phyloP scores from a whole-genome alignment of 163 green algal genomes.

The Scenedesmus sp. region DNA sequence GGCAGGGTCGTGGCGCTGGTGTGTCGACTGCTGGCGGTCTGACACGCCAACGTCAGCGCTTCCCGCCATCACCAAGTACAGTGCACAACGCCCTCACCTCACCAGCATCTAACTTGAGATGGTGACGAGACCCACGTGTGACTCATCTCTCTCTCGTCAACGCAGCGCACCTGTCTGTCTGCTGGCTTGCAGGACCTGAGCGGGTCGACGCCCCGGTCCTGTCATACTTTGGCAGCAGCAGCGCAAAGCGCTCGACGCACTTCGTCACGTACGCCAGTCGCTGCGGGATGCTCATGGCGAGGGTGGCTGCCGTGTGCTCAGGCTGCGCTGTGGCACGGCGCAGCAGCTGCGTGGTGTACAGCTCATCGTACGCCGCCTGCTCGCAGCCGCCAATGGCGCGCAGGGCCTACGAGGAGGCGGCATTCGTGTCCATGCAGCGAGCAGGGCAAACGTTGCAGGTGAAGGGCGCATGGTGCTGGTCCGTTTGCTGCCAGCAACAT shows the following conservation, averaged over 20 bases:
- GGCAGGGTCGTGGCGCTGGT: too few relatives aligned
- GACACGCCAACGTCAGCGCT: too few relatives aligned
- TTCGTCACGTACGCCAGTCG: background rate
- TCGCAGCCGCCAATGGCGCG: background rate
- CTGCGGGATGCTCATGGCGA: background rate
- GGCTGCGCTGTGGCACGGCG: background rate
- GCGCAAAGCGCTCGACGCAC: background rate
- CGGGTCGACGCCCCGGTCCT: background rate
- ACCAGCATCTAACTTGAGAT: too few relatives aligned
- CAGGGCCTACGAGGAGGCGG: background rate
- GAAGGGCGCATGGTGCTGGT: too few relatives aligned
- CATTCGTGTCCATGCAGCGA: too few relatives aligned
- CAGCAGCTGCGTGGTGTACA: slow-evolving; percentile 10
- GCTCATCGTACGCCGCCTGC: background rate
- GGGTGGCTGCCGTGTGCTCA: background rate
- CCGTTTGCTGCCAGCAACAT: too few relatives aligned
- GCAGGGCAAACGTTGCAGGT: too few relatives aligned
- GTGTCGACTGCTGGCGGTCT: too few relatives aligned
- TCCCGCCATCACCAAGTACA: too few relatives aligned
- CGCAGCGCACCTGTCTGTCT: background rate
- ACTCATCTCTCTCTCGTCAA: too few relatives aligned
- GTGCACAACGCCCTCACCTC: too few relatives aligned
- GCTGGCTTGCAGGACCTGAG: background rate
- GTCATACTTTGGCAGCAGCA: slow-evolving; percentile 9
- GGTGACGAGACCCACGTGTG: too few relatives aligned